phyloP scores from a whole-genome alignment of 805 yeast genomes.

The Suhomyces tanzawaensis region DNA sequence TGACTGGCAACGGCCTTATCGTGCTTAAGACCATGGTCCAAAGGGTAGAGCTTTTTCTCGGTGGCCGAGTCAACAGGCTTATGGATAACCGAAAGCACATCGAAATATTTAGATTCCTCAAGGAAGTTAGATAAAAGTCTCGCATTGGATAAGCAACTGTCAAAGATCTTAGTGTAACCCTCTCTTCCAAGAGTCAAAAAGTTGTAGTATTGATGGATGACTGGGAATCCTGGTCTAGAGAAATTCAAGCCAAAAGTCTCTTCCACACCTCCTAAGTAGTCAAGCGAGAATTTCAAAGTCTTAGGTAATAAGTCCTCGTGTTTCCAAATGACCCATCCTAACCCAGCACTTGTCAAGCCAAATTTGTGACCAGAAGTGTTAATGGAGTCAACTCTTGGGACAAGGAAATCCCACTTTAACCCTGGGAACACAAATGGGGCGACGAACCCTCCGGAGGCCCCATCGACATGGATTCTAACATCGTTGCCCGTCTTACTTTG shows the following conservation, averaged over 20 bases:
- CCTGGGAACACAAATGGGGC: slow-evolving; percentile 83
- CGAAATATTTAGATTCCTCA: slow-evolving; percentile 65
- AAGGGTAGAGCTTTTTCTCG: slow-evolving; percentile 17
- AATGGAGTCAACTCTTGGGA: slow-evolving; percentile 76
- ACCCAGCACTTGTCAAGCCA: slow-evolving; percentile 86
- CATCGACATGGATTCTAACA: slow-evolving; percentile 89
- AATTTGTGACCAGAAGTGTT: slow-evolving; percentile 93
- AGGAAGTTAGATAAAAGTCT: slow-evolving; percentile 61
- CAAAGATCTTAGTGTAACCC: slow-evolving; percentile 68
- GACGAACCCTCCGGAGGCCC: slow-evolving; percentile 86
- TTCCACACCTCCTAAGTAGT: slow-evolving; percentile 85
- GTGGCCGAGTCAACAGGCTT: slow-evolving; percentile 40
- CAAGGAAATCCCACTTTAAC: slow-evolving; percentile 78
- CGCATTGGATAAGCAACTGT: slow-evolving; percentile 66
- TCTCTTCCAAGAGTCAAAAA: slow-evolving; percentile 65
- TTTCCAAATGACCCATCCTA: slow-evolving; percentile 91
- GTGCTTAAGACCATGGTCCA: slow-evolving; percentile 11
- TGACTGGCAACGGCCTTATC: slow-evolving; percentile 31
- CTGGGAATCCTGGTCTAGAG: slow-evolving; percentile 91
- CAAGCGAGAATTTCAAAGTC: slow-evolving; percentile 70
- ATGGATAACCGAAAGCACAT: slow-evolving; percentile 76
- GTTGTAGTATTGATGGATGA: slow-evolving; percentile 82
- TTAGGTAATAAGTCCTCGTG: slow-evolving; percentile 62
- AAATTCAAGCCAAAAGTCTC: slow-evolving; percentile 85
- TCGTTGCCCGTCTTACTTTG: slow-evolving; percentile 63